Percentiles rank a stretch among this genome's conserved stretches.
Evolutionary conservation across 257 asterid species (phyloP).

Genomic region (Rhazya stricta): DNA sequence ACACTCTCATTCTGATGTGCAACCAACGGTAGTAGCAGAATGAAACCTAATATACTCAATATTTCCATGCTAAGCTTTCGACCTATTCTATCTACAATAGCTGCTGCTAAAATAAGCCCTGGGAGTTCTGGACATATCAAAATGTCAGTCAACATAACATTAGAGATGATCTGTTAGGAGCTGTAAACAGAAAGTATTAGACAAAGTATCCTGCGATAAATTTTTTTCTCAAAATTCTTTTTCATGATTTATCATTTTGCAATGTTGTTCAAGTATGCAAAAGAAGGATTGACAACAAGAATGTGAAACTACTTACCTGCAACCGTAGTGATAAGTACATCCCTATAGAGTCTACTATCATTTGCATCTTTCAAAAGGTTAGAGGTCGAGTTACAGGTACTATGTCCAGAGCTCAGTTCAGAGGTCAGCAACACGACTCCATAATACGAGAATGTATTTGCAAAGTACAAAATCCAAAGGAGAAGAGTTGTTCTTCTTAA

Average conservation of each 20-base stretch:
- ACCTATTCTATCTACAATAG: constrained; percentile 53
- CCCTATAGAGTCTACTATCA: constrained; percentile 43
- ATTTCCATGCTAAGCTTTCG: constrained; percentile 51
- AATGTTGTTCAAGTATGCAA: background rate
- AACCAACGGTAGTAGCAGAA: constrained; percentile 52
- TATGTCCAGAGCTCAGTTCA: constrained; percentile 41
- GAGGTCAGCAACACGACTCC: constrained; percentile 57
- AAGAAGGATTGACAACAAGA: background rate
- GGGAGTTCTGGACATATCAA: constrained; percentile 42
- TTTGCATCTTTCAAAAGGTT: constrained; percentile 7
- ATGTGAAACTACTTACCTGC: constrained; percentile 39
- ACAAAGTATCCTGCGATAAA: background rate
- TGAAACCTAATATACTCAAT: constrained; percentile 34
- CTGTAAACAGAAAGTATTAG: background rate
- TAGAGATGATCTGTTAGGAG: background rate
- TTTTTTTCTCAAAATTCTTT: background rate
- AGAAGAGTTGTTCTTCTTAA: constrained; percentile 52
- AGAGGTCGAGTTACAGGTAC: constrained; percentile 24
- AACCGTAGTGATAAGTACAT: constrained; percentile 49
- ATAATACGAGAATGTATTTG: constrained; percentile 50
- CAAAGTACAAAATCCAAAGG: constrained; percentile 48
- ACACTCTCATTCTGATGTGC: constrained; percentile 33
- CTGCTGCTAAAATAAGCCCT: constrained; percentile 41
- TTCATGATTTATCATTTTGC: background rate
- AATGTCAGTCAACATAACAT: background rate